Base-by-base conservation (phyloP, 352 stramenopile species). In the Globisporangium splendens region DNA sequence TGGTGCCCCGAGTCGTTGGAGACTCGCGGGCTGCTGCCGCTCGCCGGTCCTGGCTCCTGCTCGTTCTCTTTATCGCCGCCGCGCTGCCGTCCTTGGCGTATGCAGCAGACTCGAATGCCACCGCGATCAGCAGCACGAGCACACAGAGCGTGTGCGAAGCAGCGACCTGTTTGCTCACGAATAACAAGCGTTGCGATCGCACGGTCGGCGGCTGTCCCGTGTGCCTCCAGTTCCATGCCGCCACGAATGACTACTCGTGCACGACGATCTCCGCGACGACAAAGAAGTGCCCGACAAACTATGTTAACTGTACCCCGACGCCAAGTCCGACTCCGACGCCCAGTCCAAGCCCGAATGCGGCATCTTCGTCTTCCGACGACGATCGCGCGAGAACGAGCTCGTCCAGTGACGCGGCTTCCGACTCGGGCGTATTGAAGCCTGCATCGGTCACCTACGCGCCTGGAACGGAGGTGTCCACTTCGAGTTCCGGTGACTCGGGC, bases 161-260 rank as follows among this genome's bases (percentile, higher is more conserved):
- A 5, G 21, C 51, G 31, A 47, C 47, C 7, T 65, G 59, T 33
- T 56, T 33, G 17, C 14, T 60, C 22, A 21, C 39, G 20, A 55
- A 41, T 21, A 47, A 47, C 20, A 28, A 12, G 21, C 50, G 3
- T 12, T 65, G 59, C 51, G 35, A 50, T 18, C 59, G 59, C 38
- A 55, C 59, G 44, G 46, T 54, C 24, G 59, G 33, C 6, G 39
- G 42, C 7, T 65, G 59, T 14, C 59, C 59, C 8, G 35, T 60
- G 11, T 65, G 59, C 21, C 8, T 65, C 11, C 17, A 51, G 35
- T 60, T 60, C 35, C 41, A 60, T n/a, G 14, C 28, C 12, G 22
- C 35, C 0, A 43, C 15, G 15, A 51, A 50, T n/a, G 20, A 17
- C 28, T 60, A 56, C 46, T 24, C 14, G 6, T 65, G 59, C 51